Evolutionary conservation across 2,329 filamentous ascomycete species (phyloP), one percentile per base, ranked within the genome.

Genomic region (Fusarium lyarnte): DNA sequence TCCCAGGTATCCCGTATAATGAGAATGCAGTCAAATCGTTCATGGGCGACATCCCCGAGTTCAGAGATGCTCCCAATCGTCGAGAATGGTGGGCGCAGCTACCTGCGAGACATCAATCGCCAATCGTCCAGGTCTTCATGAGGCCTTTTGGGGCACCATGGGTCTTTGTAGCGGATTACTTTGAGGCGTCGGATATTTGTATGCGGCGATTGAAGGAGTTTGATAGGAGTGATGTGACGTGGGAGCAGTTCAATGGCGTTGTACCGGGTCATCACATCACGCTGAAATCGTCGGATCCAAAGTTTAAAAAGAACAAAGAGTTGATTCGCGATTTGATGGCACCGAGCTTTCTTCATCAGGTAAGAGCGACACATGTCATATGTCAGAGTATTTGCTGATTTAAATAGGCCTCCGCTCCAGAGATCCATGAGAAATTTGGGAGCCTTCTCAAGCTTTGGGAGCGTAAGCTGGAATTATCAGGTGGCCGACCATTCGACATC

Each of bases 381-480:
- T 3, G 17, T 41, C 8, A 8, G 16, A 23, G 11, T 4, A 8
- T 4, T 14, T 19, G 11, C 60, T 63, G 5, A 69, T 7, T 6
- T 4, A 9, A 1, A 13, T 73, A 70, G 79, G 76, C 81, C 8
- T 77, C 79, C 0, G 79, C 76, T 10, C 79, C 80, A 0, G 62
- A 77, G 23, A 77, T 82, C 2, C 74, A 82, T 41, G 57, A 73
- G 14, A 82, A 79, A 38, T 74, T 75, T 12, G 60, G 67, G 14
- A 63, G 69, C 16, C 69, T 82, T 14, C 47, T 83, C 14, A 73
- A 77, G 14, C 72, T 83, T 13, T 82, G 81, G 81, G 55, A 57
- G 17, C 36, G 74, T 12, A 83, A 83, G 61, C 57, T 66, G 6
- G 25, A 59, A 2, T 6, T 78, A 1, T 74, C 78, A 11, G 52